Evolutionary conservation across 2,329 filamentous ascomycete genomes (phyloP).

Genomic region (Lecanicillium sp.): DNA sequence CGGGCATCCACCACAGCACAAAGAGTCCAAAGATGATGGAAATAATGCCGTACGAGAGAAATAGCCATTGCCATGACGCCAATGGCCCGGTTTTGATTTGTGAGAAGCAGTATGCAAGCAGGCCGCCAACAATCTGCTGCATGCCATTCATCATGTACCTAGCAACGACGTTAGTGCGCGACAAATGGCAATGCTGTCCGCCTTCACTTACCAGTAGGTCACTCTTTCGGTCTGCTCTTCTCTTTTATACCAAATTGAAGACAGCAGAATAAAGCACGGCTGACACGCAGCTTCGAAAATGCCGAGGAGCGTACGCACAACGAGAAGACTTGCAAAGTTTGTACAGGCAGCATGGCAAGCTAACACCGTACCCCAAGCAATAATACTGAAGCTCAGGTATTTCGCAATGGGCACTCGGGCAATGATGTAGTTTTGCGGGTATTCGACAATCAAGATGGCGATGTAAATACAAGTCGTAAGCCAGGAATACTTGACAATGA

Average conservation of each 20-base stretch:
- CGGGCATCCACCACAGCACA: conserved; percentile 56
- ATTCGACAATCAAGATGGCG: conserved; percentile 62
- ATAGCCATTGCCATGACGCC: conserved; percentile 62
- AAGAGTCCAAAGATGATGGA: conserved; percentile 59
- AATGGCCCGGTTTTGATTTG: conserved; percentile 45
- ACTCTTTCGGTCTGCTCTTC: conserved; percentile 60
- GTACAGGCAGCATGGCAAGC: conserved; percentile 53
- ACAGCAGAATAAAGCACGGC: conserved; percentile 60
- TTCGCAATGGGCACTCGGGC: conserved; percentile 60
- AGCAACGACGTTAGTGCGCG: background rate
- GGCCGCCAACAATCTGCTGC: conserved; percentile 65
- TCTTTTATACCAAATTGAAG: conserved; percentile 63
- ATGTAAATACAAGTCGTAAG: conserved; percentile 70
- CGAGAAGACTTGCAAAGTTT: conserved; percentile 52
- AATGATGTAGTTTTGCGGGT: conserved; percentile 56
- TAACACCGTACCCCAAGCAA: conserved; percentile 55
- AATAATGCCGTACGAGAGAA: conserved; percentile 56
- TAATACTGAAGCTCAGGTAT: conserved; percentile 56
- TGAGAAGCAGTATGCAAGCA: conserved; percentile 58
- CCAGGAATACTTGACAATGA: conserved; percentile 54
- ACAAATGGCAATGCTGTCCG: background rate
- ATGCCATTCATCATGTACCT: conserved; percentile 68
- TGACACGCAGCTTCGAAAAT: conserved; percentile 66
- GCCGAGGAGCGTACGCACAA: conserved; percentile 58
- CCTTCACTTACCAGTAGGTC: conserved; percentile 51